A percentile compares a stretch with the other conserved stretches of the same genome.
Evolutionary conservation across 2,329 filamentous ascomycete genomes (phyloP).

Genomic region (Fusarium siculi): DNA sequence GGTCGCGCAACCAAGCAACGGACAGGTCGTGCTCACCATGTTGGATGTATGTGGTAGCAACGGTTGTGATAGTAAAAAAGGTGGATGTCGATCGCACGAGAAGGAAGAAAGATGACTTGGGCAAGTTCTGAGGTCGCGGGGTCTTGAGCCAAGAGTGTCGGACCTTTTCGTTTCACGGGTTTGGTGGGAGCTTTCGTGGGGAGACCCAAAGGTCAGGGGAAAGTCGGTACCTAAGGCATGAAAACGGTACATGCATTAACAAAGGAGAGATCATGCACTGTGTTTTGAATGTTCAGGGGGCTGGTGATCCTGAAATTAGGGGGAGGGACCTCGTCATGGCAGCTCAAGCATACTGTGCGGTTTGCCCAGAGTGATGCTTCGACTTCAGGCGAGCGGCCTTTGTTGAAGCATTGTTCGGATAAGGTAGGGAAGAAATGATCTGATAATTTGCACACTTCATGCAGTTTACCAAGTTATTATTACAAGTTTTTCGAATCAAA

Average conservation of each 20-base stretch:
- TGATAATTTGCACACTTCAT: not conserved
- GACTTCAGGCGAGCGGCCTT: not conserved
- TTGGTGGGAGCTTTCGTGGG: constrained; percentile 46
- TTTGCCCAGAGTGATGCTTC: constrained; percentile 3
- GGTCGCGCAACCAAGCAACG: constrained; percentile 2
- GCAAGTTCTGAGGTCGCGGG: constrained; percentile 46
- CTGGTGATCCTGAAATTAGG: not conserved
- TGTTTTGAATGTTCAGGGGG: constrained; percentile 4
- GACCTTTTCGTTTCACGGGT: constrained; percentile 43
- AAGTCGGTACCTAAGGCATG: constrained; percentile 40
- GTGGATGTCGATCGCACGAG: constrained; percentile 42
- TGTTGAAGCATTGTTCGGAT: not conserved
- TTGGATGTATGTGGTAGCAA: constrained; percentile 36
- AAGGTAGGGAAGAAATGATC: not conserved
- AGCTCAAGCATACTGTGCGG: constrained; percentile 34
- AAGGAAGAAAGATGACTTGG: constrained; percentile 45
- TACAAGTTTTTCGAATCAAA: not conserved
- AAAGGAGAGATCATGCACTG: constrained; percentile 20
- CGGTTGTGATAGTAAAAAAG: constrained; percentile 31
- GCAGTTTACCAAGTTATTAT: not conserved
- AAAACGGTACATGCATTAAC: constrained; percentile 12
- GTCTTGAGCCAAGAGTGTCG: constrained; percentile 45
- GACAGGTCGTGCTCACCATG: constrained; percentile 45
- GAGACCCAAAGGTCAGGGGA: constrained; percentile 35
- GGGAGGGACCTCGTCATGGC: not conserved